These are phyloP conservation scores for Miscanthus lutarioriparius DNA, from an alignment of 176 grass and related monocot genomes.

Conservation along the genomic window DNA sequence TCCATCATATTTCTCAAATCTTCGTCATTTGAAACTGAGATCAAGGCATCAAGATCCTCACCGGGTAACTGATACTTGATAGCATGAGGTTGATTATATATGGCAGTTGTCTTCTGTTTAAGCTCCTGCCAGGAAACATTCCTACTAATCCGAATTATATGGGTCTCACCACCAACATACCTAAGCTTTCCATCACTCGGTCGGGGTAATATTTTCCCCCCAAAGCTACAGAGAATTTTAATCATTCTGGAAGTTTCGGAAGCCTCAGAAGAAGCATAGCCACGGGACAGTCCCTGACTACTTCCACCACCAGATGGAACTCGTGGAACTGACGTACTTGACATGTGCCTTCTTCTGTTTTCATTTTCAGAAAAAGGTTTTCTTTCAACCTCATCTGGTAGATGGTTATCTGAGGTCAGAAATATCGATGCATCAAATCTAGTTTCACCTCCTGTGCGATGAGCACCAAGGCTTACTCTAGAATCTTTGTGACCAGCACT, in stretches of 20 bases:
- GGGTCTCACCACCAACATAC: constrained; percentile 96
- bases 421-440: constrained; percentile 55
- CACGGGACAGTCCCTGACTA: constrained; percentile 42
- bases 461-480: constrained; percentile 44
- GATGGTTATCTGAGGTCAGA: constrained; percentile 36
- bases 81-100: constrained; percentile 70
- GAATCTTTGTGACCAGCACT: constrained; percentile 55
- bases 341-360: constrained; percentile 59
- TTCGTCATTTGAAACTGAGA: constrained; percentile 82
- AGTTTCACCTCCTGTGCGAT: constrained; percentile 45
- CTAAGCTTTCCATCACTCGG: constrained; percentile 95
- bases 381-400: constrained; percentile 41
- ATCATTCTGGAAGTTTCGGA: constrained; percentile 67
- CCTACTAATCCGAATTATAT: constrained; percentile 74
- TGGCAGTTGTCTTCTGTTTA: constrained; percentile 64
- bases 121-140: constrained; percentile 83
- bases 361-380: constrained; percentile 53
- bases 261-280: constrained; percentile 70
- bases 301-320: constrained; percentile 54
- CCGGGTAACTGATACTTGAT: constrained; percentile 94
- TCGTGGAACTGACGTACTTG: constrained; percentile 51
- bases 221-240: constrained; percentile 94
- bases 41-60: constrained; percentile 90
- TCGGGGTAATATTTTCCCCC: constrained; percentile 88
- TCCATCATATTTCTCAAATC: constrained; percentile 96